Percentiles rank a stretch among this genome's conserved stretches.
phyloP scores from a whole-genome alignment of 2,329 filamentous ascomycete genomes.

The Coniochaeta hoffmannii region DNA sequence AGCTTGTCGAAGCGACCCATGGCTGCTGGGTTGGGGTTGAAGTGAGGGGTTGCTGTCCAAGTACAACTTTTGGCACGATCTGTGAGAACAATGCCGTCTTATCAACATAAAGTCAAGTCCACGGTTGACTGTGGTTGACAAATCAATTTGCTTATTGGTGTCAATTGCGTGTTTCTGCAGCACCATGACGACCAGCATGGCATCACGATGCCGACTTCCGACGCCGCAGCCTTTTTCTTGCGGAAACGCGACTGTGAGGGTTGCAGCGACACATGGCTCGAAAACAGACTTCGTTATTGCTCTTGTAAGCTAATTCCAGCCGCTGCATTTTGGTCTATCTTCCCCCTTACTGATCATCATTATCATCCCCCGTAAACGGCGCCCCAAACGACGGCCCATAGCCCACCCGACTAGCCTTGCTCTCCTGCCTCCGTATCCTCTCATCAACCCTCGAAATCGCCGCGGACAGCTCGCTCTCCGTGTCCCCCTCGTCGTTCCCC shows the following conservation, averaged over 20 bases:
- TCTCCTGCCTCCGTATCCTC: neutral
- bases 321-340: too few relatives aligned
- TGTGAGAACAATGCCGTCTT: too few relatives aligned
- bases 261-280: neutral
- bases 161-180: neutral
- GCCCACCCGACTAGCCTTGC: neutral
- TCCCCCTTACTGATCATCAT: neutral
- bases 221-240: neutral
- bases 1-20: constrained; percentile 22
- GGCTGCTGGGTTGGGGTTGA: neutral
- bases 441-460: neutral
- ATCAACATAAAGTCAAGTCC: neutral
- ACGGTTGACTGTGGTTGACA: neutral
- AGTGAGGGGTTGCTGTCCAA: too few relatives aligned
- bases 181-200: neutral
- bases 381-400: neutral
- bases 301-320: neutral
- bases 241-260: neutral
- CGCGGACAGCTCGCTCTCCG: neutral
- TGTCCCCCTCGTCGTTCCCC: neutral
- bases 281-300: neutral
- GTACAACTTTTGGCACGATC: too few relatives aligned
- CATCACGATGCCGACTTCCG: neutral
- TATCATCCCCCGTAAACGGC: neutral
- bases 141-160: neutral